A percentile compares a stretch with the other conserved stretches of the same genome.
phyloP scores from a whole-genome alignment of 1,284 basidiomycete species.

The Malassezia psittaci region DNA sequence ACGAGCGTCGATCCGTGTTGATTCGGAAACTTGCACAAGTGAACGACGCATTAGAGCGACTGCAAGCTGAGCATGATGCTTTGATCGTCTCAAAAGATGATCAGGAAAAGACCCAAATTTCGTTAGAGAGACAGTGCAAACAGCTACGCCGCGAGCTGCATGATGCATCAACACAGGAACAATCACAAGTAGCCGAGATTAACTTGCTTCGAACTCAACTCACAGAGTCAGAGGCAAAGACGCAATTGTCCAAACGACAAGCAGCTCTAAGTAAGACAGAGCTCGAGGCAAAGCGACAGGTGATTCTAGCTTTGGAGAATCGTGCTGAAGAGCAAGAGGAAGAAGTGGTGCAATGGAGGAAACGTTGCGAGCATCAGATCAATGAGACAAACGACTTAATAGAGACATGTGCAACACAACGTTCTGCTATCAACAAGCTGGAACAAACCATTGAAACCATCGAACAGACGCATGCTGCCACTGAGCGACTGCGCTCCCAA shows the following conservation, averaged over 20 bases:
- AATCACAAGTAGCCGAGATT: neutral
- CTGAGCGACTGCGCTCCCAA: conserved; percentile 5
- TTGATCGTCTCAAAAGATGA: conserved; percentile 17
- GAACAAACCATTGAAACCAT: conserved; percentile 4
- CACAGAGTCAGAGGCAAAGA: neutral
- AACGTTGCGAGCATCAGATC: neutral
- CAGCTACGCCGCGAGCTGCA: neutral
- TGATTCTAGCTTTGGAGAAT: neutral
- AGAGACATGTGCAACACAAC: conserved; percentile 8
- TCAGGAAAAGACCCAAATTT: conserved; percentile 3
- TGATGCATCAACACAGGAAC: neutral
- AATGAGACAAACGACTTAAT: neutral
- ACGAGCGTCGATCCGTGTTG: neutral
- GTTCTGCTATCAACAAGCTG: conserved; percentile 6
- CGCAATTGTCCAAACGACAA: neutral
- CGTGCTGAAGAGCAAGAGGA: neutral
- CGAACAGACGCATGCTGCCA: conserved; percentile 3
- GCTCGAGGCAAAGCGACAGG: neutral
- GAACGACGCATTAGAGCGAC: conserved; percentile 7
- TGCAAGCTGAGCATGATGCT: conserved; percentile 7
- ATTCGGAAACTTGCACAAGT: conserved; percentile 10
- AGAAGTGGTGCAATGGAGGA: neutral
- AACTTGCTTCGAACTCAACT: neutral
- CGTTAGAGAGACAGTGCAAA: conserved; percentile 3
- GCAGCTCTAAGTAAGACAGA: neutral